Percentiles rank a stretch among this genome's conserved stretches.
Conservation (phyloP, 176 grass and related monocot species). For the bread wheat (Triticum aestivum) region DNA sequence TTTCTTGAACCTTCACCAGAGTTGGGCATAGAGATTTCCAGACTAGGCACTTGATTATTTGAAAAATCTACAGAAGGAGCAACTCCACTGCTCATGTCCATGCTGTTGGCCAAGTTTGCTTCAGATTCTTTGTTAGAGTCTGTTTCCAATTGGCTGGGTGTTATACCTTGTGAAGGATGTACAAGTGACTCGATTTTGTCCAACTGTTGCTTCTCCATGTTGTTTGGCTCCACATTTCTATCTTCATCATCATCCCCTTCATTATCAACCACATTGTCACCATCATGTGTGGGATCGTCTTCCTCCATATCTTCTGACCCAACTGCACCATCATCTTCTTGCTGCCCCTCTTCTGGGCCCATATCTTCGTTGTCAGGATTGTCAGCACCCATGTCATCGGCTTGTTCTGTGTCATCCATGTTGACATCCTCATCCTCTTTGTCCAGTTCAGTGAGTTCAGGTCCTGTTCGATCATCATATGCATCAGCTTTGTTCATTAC, state of each 20-base stretch:
- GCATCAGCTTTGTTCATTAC: constrained; percentile 69
- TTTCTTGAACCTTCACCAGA: constrained; percentile 58
- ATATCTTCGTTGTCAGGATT: constrained; percentile 40
- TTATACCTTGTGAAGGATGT: constrained; percentile 44
- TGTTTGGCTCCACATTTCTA: constrained; percentile 46
- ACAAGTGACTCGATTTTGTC: constrained; percentile 48
- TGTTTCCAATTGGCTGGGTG: constrained; percentile 39
- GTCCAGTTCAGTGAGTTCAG: constrained; percentile 60
- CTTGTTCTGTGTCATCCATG: constrained; percentile 52
- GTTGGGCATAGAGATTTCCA: constrained; percentile 74
- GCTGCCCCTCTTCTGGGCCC: constrained; percentile 41
- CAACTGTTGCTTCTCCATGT: constrained; percentile 43
- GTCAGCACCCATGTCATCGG: constrained; percentile 35
- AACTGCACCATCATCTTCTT: constrained; percentile 43
- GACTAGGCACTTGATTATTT: constrained; percentile 49
- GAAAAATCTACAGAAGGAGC: constrained; percentile 67
- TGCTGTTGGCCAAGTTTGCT: constrained; percentile 67
- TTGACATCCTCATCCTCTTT: constrained; percentile 51
- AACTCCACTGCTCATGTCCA: constrained; percentile 48
- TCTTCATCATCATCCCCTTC: constrained; percentile 54
- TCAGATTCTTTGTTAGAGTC: constrained; percentile 65
- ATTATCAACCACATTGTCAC: constrained; percentile 36
- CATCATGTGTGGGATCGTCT: constrained; percentile 35
- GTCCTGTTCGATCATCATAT: constrained; percentile 75
- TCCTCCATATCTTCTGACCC: constrained; percentile 50